These are phyloP conservation scores for Phytophthora hybrid DNA, from an alignment of 352 stramenopile genomes.

Conservation along the genomic window DNA sequence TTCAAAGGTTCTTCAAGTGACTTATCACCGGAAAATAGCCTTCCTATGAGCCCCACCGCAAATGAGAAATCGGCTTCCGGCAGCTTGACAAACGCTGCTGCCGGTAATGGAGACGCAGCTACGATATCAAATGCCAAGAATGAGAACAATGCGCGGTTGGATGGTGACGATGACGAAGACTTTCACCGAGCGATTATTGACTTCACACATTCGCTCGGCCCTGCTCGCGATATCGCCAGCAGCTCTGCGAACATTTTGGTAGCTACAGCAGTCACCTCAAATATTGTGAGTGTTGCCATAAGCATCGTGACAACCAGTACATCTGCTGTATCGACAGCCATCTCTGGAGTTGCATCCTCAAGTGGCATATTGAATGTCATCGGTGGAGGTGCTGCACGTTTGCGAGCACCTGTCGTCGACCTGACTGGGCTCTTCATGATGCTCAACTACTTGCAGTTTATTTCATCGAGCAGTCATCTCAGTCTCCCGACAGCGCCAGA, in stretches of 20 bases:
- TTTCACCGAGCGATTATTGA: conserved; percentile 37
- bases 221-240: conserved; percentile 47
- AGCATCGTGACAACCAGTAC: conserved; percentile 49
- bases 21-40: background rate
- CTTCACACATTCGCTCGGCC: conserved; percentile 32
- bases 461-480: conserved; percentile 71
- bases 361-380: conserved; percentile 41
- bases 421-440: conserved; percentile 67
- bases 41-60: conserved; percentile 2
- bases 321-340: conserved; percentile 36
- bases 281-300: conserved; percentile 60
- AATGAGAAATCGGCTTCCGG: conserved; percentile 8
- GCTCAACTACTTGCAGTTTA: conserved; percentile 79
- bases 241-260: conserved; percentile 65
- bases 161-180: conserved; percentile 19
- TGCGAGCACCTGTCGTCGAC: conserved; percentile 50
- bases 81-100: conserved; percentile 11
- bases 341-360: conserved; percentile 29
- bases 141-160: conserved; percentile 1
- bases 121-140: conserved; percentile 18
- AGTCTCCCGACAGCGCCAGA: conserved; percentile 62
- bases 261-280: conserved; percentile 57
- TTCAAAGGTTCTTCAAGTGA: conserved; percentile 8
- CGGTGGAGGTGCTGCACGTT: conserved; percentile 11
- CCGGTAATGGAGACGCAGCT: conserved; percentile 13